phyloP scores from a whole-genome alignment of 495 filamentous ascomycete genomes.

The Hypoxylon trugodes region DNA sequence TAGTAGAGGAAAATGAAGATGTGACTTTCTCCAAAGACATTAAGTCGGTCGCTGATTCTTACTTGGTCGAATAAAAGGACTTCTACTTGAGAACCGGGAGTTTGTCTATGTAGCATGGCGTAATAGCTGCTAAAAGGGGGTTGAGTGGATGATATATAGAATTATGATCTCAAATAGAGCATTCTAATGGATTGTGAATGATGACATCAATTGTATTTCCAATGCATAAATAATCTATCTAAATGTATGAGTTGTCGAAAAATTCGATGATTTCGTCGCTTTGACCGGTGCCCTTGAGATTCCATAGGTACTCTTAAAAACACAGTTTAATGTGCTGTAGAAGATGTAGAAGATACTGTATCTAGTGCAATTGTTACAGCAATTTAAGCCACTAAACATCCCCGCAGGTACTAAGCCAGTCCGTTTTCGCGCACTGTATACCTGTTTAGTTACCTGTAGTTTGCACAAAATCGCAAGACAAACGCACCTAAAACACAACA shows the following conservation, averaged over 20 bases:
- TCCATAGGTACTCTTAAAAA: too few relatives aligned
- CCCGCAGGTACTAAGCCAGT: too few relatives aligned
- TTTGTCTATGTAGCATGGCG: conserved; percentile 7
- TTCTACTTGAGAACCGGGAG: conserved; percentile 4
- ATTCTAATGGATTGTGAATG: conserved; percentile 28
- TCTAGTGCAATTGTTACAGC: too few relatives aligned
- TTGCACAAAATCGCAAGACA: conserved; percentile 3
- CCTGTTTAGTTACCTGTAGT: background rate
- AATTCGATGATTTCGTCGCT: too few relatives aligned
- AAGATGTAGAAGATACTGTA: conserved; percentile 3
- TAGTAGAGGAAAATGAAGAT: conserved; percentile 83
- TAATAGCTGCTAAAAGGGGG: conserved; percentile 17
- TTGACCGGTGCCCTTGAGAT: too few relatives aligned
- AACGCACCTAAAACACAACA: background rate
- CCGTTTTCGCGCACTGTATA: background rate
- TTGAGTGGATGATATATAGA: conserved; percentile 26
- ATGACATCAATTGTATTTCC: background rate
- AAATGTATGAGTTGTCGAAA: too few relatives aligned
- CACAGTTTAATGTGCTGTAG: too few relatives aligned
- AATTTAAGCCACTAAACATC: too few relatives aligned
- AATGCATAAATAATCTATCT: too few relatives aligned
- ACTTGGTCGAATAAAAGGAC: conserved; percentile 73
- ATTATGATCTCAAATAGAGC: conserved; percentile 29
- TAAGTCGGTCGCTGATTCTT: conserved; percentile 83
- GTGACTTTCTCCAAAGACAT: conserved; percentile 90